Evolutionary conservation across 2,329 filamentous ascomycete species (phyloP).

Genomic region (Onygenales sp.): DNA sequence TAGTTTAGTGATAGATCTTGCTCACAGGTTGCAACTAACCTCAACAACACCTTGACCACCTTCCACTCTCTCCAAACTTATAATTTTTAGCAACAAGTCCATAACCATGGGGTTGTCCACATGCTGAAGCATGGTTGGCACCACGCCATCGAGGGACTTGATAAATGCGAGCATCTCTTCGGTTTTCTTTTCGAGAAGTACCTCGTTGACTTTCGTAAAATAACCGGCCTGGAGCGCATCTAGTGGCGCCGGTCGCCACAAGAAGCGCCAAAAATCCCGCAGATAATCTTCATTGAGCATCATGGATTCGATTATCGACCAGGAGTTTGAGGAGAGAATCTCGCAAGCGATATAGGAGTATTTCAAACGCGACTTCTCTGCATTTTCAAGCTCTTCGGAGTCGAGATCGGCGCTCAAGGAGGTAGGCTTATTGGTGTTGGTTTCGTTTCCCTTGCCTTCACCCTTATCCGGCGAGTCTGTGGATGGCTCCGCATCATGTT

Average conservation of each 20-base stretch:
- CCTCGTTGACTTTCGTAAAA: constrained; percentile 97
- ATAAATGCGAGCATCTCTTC: constrained; percentile 92
- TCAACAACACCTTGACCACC: constrained; percentile 89
- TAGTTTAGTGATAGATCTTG: constrained; percentile 3
- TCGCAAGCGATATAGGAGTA: constrained; percentile 92
- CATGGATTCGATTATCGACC: constrained; percentile 89
- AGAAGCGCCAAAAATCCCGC: constrained; percentile 81
- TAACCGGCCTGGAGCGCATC: constrained; percentile 93
- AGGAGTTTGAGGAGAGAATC: constrained; percentile 88
- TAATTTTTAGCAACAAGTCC: constrained; percentile 93
- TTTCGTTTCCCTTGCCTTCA: constrained; percentile 16
- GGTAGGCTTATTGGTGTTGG: constrained; percentile 39
- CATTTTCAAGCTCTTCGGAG: constrained; percentile 53
- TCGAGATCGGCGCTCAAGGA: constrained; percentile 17
- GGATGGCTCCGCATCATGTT: constrained; percentile 19
- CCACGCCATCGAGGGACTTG: constrained; percentile 70
- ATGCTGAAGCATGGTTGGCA: constrained; percentile 79
- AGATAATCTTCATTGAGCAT: constrained; percentile 74
- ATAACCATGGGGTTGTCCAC: constrained; percentile 98
- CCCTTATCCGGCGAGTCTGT: constrained; percentile 12
- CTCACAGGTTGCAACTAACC: constrained; percentile 41
- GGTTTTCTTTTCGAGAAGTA: constrained; percentile 95
- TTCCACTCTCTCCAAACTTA: constrained; percentile 87
- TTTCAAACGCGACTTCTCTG: constrained; percentile 83
- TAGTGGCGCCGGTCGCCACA: constrained; percentile 72